Percentiles rank a stretch among this genome's conserved stretches.
These are phyloP conservation scores for Wickerhamiella domercqiae DNA, from an alignment of 805 yeast species.

Conservation along the genomic window DNA sequence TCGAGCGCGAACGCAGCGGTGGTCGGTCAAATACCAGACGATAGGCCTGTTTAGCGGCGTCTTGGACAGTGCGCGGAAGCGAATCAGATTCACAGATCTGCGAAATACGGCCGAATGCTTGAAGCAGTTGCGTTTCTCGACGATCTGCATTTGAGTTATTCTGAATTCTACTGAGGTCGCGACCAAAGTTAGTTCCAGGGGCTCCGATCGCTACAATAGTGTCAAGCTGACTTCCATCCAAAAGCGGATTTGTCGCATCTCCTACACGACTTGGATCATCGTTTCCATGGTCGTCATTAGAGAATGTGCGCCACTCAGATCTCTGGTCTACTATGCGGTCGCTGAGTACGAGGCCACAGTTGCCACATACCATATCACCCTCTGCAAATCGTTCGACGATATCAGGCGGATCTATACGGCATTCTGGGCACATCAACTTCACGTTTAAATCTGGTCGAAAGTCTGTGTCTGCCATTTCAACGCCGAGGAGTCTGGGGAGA, in stretches of 20 bases:
- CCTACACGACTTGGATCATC: slow-evolving; percentile 99
- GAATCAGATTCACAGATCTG: slow-evolving; percentile 96
- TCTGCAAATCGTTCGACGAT: slow-evolving; percentile 88
- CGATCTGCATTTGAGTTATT: slow-evolving; percentile 70
- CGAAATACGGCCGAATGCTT: slow-evolving; percentile 80
- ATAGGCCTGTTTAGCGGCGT: slow-evolving; percentile 93
- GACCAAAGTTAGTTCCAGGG: slow-evolving; percentile 71
- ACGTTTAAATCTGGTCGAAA: slow-evolving; percentile 48
- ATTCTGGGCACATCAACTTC: slow-evolving; percentile 86
- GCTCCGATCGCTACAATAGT: slow-evolving; percentile 83
- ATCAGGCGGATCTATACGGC: slow-evolving; percentile 91
- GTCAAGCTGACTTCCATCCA: slow-evolving; percentile 82
- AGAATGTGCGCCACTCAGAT: slow-evolving; percentile 97
- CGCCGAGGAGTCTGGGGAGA: too few species aligned
- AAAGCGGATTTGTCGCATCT: slow-evolving; percentile 83
- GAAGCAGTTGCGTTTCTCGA: slow-evolving; percentile 72
- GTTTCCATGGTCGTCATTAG: slow-evolving; percentile 94
- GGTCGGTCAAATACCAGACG: slow-evolving; percentile 80
- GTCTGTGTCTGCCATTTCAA: too few species aligned
- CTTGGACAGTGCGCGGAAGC: slow-evolving; percentile 87
- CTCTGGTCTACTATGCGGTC: slow-evolving; percentile 88
- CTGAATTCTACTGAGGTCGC: slow-evolving; percentile 84
- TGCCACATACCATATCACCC: slow-evolving; percentile 97
- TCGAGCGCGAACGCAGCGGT: slow-evolving; percentile 75
- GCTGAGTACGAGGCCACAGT: slow-evolving; percentile 87